Base-by-base conservation (phyloP, 2,329 filamentous ascomycete species). In the Stachybotrys echinatus region DNA sequence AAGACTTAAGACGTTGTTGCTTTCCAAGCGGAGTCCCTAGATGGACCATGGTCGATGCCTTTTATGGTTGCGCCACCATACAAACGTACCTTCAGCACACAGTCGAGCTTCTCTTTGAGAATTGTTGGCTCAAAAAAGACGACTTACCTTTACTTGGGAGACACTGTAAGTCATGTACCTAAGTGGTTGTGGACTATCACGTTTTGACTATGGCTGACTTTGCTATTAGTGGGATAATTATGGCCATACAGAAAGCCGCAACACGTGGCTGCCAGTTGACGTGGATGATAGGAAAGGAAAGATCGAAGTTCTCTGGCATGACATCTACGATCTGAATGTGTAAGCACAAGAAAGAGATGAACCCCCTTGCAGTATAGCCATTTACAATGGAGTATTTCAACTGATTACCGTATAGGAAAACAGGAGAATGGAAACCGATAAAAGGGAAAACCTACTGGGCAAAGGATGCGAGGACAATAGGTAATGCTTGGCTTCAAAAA, bases 241-340 rank as follows among this genome's bases (percentile, higher is more conserved):
- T 46, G 76, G 75, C 0, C 66, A 79, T 0, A 79, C 76, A 76
- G 76, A 80, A 50, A 75, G 72, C 39, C 68, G 77, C 4, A 79
- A 80, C 51, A 77, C 80, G 45, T 81, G 77, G 77, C 68, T 80
- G 0, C 77, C 77, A 0, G 63, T 80, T 1, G 65, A 71, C 2
- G 74, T 80, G n/a, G 69, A 79, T 18, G 77, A 80, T 40, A 61
- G 67, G 1, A 71, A 75, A 47, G 74, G 75, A 40, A 71, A 67
- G 0, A 64, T 80, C 3, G 59, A 74, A 4, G 55, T 80, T 1
- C 63, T 70, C 1, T 80, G 77, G 77, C 66, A 80, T 48, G 77
- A 81, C 34, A 62, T 80, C 5, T 81, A 79, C 50, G 77, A 80
- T 47, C 62, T 81, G 0, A 61, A 80, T 48, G 70, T 79, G 50